Percentiles rank a stretch among this genome's conserved stretches.
These are phyloP conservation scores for bread wheat (Triticum aestivum) DNA, from an alignment of 176 grass and related monocot species.

Conservation along the genomic window IWGSC_CS_RefSeq_v2.1 NC_057813.1:99428057-99428556, in stretches of 20 bases:
- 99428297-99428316: background rate
- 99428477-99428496: background rate
- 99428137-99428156: background rate
- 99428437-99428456: no score
- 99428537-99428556: background rate
- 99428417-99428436: no score
- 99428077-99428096: constrained; percentile 43
- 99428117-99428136: background rate
- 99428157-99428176: background rate
- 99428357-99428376: background rate
- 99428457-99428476: background rate
- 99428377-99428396: background rate
- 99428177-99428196: background rate
- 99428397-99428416: background rate
- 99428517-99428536: background rate
- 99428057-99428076: constrained; percentile 75
- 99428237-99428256: background rate
- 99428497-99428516: background rate
- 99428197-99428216: background rate
- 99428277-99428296: background rate
- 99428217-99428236: background rate
- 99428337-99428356: no score
- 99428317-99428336: no score
- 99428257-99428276: background rate
- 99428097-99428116: constrained; percentile 7